Evolutionary conservation across 352 stramenopile species (phyloP).

Genomic region (Plasmopara muralis): DNA sequence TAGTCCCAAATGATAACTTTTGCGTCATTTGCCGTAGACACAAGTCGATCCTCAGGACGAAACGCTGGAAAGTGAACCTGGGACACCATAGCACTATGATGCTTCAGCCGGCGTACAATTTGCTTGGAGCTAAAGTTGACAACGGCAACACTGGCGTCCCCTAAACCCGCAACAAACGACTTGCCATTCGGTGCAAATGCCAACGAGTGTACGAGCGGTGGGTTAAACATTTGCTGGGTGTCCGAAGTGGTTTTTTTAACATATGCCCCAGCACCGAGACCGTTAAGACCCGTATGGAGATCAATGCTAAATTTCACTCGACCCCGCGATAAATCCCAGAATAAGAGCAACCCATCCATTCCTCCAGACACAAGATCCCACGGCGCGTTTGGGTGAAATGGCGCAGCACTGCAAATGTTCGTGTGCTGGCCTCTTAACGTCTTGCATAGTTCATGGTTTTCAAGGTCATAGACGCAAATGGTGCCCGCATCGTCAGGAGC

Average conservation of each 20-base stretch:
- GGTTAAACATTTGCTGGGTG: conserved; percentile 63
- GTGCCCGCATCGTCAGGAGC: conserved; percentile 59
- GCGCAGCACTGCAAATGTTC: conserved; percentile 63
- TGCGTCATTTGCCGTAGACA: conserved; percentile 60
- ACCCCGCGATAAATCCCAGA: conserved; percentile 72
- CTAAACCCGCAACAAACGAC: conserved; percentile 55
- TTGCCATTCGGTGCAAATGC: conserved; percentile 58
- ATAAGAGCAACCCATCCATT: conserved; percentile 60
- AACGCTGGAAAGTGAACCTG: conserved; percentile 64
- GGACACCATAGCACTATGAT: conserved; percentile 46
- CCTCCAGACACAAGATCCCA: conserved; percentile 72
- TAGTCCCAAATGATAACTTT: conserved; percentile 70
- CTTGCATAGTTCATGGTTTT: conserved; percentile 51
- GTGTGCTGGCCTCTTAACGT: conserved; percentile 56
- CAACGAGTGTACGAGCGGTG: conserved; percentile 61
- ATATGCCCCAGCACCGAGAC: conserved; percentile 6
- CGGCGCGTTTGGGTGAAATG: conserved; percentile 59
- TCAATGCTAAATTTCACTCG: conserved; percentile 65
- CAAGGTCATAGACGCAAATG: conserved; percentile 62
- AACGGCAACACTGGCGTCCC: conserved; percentile 55
- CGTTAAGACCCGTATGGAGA: conserved; percentile 46
- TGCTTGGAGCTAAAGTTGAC: conserved; percentile 54
- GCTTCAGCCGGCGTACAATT: conserved; percentile 42
- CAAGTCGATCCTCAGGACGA: conserved; percentile 36
- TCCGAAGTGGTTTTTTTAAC: neutral